Conservation (phyloP, 371 early-diverging fungal genomes). For the Mucor plumbeus region DNA sequence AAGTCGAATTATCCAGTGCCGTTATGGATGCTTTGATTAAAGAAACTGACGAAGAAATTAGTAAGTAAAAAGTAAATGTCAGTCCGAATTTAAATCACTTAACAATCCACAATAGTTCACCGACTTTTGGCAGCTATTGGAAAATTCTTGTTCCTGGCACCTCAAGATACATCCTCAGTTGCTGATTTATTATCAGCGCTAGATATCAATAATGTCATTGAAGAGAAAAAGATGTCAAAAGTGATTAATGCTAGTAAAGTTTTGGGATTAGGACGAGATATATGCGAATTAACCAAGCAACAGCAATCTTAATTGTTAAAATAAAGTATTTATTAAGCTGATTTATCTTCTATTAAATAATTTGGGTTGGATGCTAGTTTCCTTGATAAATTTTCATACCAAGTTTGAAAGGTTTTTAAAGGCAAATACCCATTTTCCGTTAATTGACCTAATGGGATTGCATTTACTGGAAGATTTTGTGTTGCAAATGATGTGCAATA, state of each 20-base stretch:
- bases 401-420: conserved; percentile 84
- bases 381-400: conserved; percentile 74
- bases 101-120: conserved; percentile 31
- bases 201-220: conserved; percentile 35
- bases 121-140: conserved; percentile 47
- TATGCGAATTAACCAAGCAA: conserved; percentile 32
- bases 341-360: conserved; percentile 38
- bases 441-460: conserved; percentile 57
- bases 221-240: conserved; percentile 36
- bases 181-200: conserved; percentile 40
- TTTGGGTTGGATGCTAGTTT: conserved; percentile 66
- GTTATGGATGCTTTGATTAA: conserved; percentile 62
- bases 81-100: neutral
- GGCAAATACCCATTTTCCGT: conserved; percentile 62
- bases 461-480: conserved; percentile 62
- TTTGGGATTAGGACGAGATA: conserved; percentile 33
- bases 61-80: conserved; percentile 28
- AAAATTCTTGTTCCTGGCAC: conserved; percentile 50
- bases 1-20: conserved; percentile 67
- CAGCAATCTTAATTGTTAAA: conserved; percentile 18
- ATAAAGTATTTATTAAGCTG: conserved; percentile 17
- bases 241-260: conserved; percentile 30
- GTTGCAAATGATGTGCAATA: conserved; percentile 80
- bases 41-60: conserved; percentile 52
- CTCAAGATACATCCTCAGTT: conserved; percentile 34